Evolutionary conservation across 495 filamentous ascomycete species (phyloP).

Genomic region (Penicillium psychrofluorescens): DNA sequence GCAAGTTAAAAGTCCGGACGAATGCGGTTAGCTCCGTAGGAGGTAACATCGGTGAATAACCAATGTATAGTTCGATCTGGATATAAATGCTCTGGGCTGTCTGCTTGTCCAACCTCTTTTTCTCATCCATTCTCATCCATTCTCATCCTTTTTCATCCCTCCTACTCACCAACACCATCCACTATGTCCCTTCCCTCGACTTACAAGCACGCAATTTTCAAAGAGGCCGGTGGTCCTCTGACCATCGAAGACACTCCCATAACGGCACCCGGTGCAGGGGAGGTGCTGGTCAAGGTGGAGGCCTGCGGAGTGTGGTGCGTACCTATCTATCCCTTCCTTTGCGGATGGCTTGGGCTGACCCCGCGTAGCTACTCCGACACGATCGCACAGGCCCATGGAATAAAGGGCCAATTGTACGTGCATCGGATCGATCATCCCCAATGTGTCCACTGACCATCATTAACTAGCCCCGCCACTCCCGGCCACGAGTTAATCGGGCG

Average conservation of each 20-base stretch:
- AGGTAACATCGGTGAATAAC: no score
- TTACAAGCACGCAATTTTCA: conserved; percentile 42
- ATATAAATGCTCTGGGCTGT: no score
- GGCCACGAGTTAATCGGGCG: conserved; percentile 51
- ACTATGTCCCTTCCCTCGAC: conserved; percentile 33
- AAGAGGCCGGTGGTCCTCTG: conserved; percentile 25
- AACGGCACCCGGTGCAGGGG: conserved; percentile 26
- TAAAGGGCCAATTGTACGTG: conserved; percentile 34
- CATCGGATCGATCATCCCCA: no score
- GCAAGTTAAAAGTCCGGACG: no score
- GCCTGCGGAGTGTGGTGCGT: conserved; percentile 44
- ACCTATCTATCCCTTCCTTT: no score
- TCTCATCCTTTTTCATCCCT: no score
- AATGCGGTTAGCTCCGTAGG: no score
- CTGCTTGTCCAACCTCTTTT: no score
- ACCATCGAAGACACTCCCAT: conserved; percentile 36
- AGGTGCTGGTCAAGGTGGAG: conserved; percentile 47
- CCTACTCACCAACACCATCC: no score
- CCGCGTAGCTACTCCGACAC: conserved; percentile 27
- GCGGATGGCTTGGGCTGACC: no score
- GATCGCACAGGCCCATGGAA: conserved; percentile 22
- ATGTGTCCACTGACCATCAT: background rate
- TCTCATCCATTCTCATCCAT: no score
- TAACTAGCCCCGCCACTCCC: conserved; percentile 35
- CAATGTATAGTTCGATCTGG: no score